Conservation (phyloP, 148 eudicot species). For the Camellia lanceoleosa region DNA sequence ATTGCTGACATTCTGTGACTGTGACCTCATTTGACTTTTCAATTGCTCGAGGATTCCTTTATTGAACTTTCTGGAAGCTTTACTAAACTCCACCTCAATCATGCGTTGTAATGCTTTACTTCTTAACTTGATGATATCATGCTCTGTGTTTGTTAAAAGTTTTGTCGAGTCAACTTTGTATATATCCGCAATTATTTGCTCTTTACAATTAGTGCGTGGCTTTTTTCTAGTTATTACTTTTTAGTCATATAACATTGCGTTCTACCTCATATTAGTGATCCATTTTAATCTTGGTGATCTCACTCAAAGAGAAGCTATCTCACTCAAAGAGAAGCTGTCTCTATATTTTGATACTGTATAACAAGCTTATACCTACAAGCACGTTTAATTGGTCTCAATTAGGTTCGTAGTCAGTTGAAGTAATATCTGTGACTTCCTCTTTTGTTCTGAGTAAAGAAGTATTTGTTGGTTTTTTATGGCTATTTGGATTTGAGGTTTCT, state of each 20-base stretch:
- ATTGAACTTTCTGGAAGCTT: neutral
- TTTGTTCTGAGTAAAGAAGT: neutral
- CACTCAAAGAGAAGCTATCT: neutral
- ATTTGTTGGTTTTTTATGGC: neutral
- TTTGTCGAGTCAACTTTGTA: neutral
- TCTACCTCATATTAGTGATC: neutral
- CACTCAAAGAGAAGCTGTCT: neutral
- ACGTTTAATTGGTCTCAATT: neutral
- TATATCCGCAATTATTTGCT: neutral
- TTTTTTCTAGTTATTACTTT: neutral
- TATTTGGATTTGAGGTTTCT: neutral
- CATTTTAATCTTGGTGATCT: neutral
- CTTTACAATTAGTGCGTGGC: neutral
- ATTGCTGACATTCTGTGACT: neutral
- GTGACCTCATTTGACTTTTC: conserved; percentile 1
- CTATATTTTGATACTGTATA: neutral
- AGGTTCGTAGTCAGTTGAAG: neutral
- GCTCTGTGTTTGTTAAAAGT: neutral
- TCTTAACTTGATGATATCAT: neutral
- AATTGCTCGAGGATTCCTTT: neutral
- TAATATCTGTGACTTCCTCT: neutral
- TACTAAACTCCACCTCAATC: neutral
- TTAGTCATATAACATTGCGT: neutral
- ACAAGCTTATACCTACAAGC: neutral
- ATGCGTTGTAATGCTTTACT: neutral